A percentile compares a stretch with the other conserved stretches of the same genome.
Evolutionary conservation across 768 basidiomycete genomes (phyloP).

Genomic region (Boletus rubropictus): DNA sequence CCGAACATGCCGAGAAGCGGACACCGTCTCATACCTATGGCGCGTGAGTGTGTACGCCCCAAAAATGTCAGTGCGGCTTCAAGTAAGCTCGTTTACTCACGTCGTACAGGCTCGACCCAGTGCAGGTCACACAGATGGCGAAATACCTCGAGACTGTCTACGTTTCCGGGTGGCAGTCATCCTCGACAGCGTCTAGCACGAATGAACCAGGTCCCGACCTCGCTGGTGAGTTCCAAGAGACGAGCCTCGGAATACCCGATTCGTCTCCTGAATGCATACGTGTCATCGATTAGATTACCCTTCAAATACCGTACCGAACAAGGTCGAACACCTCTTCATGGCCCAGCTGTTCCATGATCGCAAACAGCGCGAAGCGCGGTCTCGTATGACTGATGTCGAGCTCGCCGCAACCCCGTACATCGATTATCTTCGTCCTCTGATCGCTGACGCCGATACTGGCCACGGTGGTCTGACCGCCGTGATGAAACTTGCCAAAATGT

Average conservation of each 20-base stretch:
- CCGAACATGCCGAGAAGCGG: constrained; percentile 67
- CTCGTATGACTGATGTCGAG: constrained; percentile 62
- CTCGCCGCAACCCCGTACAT: constrained; percentile 63
- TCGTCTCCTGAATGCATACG: constrained; percentile 1
- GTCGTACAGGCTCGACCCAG: constrained; percentile 82
- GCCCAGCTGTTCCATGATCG: constrained; percentile 99
- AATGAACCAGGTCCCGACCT: constrained; percentile 99
- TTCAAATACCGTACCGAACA: constrained; percentile 97
- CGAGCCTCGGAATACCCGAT: too few species aligned
- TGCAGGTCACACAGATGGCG: constrained; percentile 99
- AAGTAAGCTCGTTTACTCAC: background rate
- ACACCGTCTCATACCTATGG: constrained; percentile 95
- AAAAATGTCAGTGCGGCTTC: background rate
- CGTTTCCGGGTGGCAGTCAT: constrained; percentile 94
- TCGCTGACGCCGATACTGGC: constrained; percentile 97
- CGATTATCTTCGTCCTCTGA: constrained; percentile 90
- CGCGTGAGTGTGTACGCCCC: constrained; percentile 57
- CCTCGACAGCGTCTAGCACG: constrained; percentile 87
- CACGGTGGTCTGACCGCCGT: constrained; percentile 97
- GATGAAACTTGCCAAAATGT: constrained; percentile 98
- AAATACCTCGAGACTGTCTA: constrained; percentile 98
- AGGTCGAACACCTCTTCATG: constrained; percentile 96
- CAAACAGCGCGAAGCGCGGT: constrained; percentile 83
- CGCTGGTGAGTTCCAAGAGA: constrained; percentile 54
- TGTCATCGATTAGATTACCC: constrained; percentile 68